Conservation (phyloP, 225 moss, liverwort and hornwort genomes). For the Sphagnum contortum region DNA sequence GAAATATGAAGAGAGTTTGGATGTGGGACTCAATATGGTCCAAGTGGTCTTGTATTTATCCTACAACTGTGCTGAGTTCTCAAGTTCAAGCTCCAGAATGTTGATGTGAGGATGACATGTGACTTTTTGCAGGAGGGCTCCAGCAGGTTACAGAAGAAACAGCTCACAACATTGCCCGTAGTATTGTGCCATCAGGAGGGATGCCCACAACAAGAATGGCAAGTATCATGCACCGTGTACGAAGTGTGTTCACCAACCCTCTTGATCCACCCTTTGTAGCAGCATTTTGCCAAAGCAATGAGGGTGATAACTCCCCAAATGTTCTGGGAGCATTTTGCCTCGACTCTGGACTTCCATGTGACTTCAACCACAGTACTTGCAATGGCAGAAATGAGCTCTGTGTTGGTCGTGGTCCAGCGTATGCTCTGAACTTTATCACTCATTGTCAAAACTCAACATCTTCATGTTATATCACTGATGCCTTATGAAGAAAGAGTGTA, state of each 20-base stretch:
- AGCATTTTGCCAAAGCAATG: conserved; percentile 77
- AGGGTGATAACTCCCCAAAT: conserved; percentile 66
- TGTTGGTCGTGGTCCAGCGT: conserved; percentile 73
- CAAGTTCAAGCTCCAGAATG: too few species aligned
- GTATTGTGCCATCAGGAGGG: conserved; percentile 60
- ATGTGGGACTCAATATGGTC: too few species aligned
- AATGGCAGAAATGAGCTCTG: conserved; percentile 60
- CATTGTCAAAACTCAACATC: too few species aligned
- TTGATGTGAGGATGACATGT: too few species aligned
- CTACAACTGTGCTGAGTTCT: too few species aligned
- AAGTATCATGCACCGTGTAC: conserved; percentile 77
- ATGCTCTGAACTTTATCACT: conserved; percentile 9
- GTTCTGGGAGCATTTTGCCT: conserved; percentile 61
- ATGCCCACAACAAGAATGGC: conserved; percentile 55
- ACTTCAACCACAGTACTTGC: conserved; percentile 67
- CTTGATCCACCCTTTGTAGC: conserved; percentile 65
- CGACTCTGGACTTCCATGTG: conserved; percentile 56
- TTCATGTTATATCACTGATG: too few species aligned
- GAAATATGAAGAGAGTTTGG: not conserved
- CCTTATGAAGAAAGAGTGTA: too few species aligned
- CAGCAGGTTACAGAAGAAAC: conserved; percentile 6
- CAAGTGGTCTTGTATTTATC: too few species aligned
- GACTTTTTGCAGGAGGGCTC: conserved; percentile 9
- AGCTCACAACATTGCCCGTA: conserved; percentile 28
- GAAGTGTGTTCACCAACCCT: conserved; percentile 63